Percentiles rank a stretch among this genome's conserved stretches.
phyloP scores from a whole-genome alignment of 441 rosid genomes.

The Mallotus repandus region DNA sequence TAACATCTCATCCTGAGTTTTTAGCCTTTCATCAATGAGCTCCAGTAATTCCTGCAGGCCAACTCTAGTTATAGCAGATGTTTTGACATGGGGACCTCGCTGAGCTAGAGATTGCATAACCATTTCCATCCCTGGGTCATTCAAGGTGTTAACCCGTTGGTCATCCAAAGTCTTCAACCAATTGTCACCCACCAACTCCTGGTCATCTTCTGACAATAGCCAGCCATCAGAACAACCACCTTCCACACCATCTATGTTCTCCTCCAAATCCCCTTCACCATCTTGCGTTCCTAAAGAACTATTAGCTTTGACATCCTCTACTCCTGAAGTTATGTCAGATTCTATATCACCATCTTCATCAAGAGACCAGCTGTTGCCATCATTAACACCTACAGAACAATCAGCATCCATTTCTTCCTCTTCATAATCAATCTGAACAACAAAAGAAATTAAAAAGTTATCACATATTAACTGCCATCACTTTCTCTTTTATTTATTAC shows the following conservation, averaged over 20 bases:
- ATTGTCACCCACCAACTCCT: conserved; percentile 28
- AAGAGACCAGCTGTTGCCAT: conserved; percentile 31
- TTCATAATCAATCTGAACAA: conserved; percentile 67
- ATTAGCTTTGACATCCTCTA: not conserved
- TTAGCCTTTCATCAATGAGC: conserved; percentile 57
- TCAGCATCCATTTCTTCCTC: conserved; percentile 42
- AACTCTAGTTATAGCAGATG: conserved; percentile 69
- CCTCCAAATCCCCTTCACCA: conserved; percentile 23
- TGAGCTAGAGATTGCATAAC: conserved; percentile 27
- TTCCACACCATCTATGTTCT: conserved; percentile 26
- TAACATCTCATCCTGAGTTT: conserved; percentile 38
- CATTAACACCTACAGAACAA: conserved; percentile 30
- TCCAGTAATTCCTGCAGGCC: conserved; percentile 72
- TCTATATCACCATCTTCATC: conserved; percentile 31
- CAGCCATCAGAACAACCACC: conserved; percentile 43
- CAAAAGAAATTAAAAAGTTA: not conserved
- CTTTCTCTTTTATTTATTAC: not conserved
- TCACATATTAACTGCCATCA: not conserved
- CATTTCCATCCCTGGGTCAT: conserved; percentile 14
- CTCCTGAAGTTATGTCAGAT: conserved; percentile 22
- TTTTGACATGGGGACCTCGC: conserved; percentile 52
- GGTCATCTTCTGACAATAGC: conserved; percentile 46
- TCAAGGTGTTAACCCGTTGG: conserved; percentile 26
- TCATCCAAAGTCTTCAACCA: conserved; percentile 34
- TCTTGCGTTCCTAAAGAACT: conserved; percentile 9